These are phyloP conservation scores for Ogataea kodamae DNA, from an alignment of 805 yeast genomes.

Conservation along the genomic window DNA sequence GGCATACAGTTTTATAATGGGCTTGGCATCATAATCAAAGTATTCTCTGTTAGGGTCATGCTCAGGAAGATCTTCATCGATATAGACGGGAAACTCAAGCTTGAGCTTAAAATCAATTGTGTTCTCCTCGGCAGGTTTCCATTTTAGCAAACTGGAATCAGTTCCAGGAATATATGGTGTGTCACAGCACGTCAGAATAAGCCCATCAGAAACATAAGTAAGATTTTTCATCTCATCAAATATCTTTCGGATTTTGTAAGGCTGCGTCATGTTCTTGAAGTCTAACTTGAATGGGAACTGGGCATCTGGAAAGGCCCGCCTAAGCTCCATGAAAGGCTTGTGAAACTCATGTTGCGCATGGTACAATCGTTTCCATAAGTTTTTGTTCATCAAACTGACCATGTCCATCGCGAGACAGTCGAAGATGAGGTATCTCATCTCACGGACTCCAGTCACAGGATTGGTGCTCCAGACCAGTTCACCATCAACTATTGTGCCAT, in stretches of 20 bases:
- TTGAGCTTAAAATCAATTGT: slow-evolving; percentile 82
- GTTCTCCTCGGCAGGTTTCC: slow-evolving; percentile 97
- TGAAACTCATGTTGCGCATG: slow-evolving; percentile 78
- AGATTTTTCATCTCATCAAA: slow-evolving; percentile 66
- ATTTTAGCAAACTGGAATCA: slow-evolving; percentile 78
- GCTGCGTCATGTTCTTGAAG: slow-evolving; percentile 82
- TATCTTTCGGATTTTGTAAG: slow-evolving; percentile 74
- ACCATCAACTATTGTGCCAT: slow-evolving; percentile 90
- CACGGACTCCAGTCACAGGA: slow-evolving; percentile 52
- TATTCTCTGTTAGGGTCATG: slow-evolving; percentile 70
- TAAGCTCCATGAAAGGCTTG: slow-evolving; percentile 74
- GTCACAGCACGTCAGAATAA: slow-evolving; percentile 87
- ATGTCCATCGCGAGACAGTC: slow-evolving; percentile 88
- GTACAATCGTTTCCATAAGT: slow-evolving; percentile 79
- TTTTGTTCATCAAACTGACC: slow-evolving; percentile 60
- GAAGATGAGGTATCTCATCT: slow-evolving; percentile 78
- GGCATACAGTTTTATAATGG: slow-evolving; percentile 60
- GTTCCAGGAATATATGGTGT: slow-evolving; percentile 88
- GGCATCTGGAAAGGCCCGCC: slow-evolving; percentile 64
- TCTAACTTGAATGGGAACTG: slow-evolving; percentile 82
- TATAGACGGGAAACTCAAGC: slow-evolving; percentile 53
- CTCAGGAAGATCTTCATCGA: slow-evolving; percentile 62
- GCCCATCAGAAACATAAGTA: slow-evolving; percentile 89
- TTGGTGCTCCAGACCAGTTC: slow-evolving; percentile 76
- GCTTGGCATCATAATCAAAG: slow-evolving; percentile 77